Base-by-base conservation (phyloP, 2,329 filamentous ascomycete genomes). In the Trichoderma asperellum region DNA sequence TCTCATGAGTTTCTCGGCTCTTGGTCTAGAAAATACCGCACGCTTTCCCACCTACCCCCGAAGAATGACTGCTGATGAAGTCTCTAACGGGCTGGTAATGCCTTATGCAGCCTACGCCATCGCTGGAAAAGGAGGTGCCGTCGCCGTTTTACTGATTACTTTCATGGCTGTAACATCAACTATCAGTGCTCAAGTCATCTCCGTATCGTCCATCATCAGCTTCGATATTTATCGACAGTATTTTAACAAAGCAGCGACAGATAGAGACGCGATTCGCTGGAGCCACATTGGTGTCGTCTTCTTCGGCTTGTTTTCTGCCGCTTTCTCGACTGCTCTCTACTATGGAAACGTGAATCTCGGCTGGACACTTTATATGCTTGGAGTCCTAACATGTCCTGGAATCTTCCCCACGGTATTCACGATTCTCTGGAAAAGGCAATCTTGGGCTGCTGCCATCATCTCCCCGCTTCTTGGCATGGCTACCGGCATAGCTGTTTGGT, bases 141-240 rank as follows among this genome's bases (percentile, higher is more conserved):
- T 86, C 1, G 90, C 89, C 0, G 88, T 90, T 0, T 82, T 92
- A 0, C 79, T 93, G 5, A 84, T 92, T 66, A 87, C 91, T 12
- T 92, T 93, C 81, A 92, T 93, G 90, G 91, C 91, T 2, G 89
- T 92, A n/a, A 92, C 90, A 1, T 85, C 83, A 0, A 86, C 84
- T 0, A 79, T 85, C 2, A 84, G 82, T 0, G 84, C 85, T 0
- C 84, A 86, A 56, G 81, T 86, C 1, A 86, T 87, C 59, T 83
- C 85, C 0, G 84, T 86, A 2, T 84, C 82, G 5, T 85, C 84
- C 0, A 86, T 87, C 62, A 81, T 87, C 60, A 83, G 81, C 58
- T 87, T 86, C 62, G 85, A 87, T 56, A 83, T 87, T 1, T 87
- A 86, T 72, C 79, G 83, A 0, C 81, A 81, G 18, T 86, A 87